Evolutionary conservation across 2,329 filamentous ascomycete species (phyloP).

Genomic region (Pezicula rhizophila): DNA sequence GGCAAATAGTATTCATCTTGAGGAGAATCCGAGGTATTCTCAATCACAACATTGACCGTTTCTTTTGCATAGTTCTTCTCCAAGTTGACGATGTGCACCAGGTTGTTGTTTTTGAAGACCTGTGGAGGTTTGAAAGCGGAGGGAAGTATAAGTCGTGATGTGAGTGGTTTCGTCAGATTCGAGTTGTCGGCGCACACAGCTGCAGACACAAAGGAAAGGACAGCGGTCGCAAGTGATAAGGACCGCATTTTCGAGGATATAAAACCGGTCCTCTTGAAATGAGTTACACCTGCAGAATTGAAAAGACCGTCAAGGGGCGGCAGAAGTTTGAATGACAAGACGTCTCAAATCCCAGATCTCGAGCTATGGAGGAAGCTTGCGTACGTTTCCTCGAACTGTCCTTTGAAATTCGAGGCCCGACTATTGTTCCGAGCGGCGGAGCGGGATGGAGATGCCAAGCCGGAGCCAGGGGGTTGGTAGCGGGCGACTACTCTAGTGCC

Average conservation of each 20-base stretch:
- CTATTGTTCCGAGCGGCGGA: neutral
- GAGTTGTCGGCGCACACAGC: constrained; percentile 22
- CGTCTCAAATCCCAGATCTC: neutral
- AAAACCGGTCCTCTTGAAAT: constrained; percentile 14
- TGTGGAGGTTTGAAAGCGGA: constrained; percentile 75
- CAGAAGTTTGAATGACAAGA: constrained; percentile 1
- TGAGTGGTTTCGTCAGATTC: constrained; percentile 31
- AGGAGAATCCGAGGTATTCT: constrained; percentile 73
- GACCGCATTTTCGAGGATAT: constrained; percentile 24
- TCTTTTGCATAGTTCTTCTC: constrained; percentile 92
- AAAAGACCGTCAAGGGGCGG: constrained; percentile 6
- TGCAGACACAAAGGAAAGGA: constrained; percentile 44
- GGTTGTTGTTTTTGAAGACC: constrained; percentile 88
- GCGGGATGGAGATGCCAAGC: too few relatives aligned
- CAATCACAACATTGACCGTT: constrained; percentile 86
- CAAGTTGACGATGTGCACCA: constrained; percentile 83
- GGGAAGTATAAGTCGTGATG: constrained; percentile 54
- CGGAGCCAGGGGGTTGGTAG: too few relatives aligned
- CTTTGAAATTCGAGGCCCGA: neutral
- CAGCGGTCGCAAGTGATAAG: constrained; percentile 45
- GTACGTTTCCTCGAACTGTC: constrained; percentile 8
- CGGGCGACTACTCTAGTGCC: too few relatives aligned
- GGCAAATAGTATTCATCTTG: constrained; percentile 90
- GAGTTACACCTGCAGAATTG: constrained; percentile 6
- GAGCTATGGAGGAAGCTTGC: constrained; percentile 16